phyloP scores from a whole-genome alignment of 2,329 filamentous ascomycete genomes.

The Davidsoniella eucalypti region DNA sequence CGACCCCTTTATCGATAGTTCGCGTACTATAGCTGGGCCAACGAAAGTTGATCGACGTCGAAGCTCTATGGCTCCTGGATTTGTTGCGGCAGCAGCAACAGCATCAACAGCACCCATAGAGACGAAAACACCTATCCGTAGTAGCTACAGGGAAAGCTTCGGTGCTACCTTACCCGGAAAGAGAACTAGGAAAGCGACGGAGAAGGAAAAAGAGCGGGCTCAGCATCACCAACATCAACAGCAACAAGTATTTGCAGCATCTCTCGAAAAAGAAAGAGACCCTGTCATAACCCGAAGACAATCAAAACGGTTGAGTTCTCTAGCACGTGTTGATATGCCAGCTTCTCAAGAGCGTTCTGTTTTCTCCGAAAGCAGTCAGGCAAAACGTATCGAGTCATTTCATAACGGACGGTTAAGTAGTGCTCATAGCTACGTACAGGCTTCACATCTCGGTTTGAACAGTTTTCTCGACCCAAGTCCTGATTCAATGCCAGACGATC shows the following conservation, averaged over 20 bases:
- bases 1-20: constrained; percentile 31
- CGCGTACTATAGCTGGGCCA: constrained; percentile 17
- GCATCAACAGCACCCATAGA: constrained; percentile 43
- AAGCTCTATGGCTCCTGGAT: constrained; percentile 47
- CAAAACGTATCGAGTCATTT: constrained; percentile 57
- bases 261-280: constrained; percentile 52
- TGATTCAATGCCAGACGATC: constrained; percentile 52
- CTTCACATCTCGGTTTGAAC: constrained; percentile 34
- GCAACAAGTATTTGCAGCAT: constrained; percentile 32
- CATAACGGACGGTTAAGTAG: constrained; percentile 46
- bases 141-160: constrained; percentile 62
- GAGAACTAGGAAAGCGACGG: constrained; percentile 26
- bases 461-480: constrained; percentile 53
- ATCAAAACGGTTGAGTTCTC: constrained; percentile 73
- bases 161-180: constrained; percentile 41
- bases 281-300: constrained; percentile 38
- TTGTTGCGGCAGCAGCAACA: constrained; percentile 2
- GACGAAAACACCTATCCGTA: constrained; percentile 57
- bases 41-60: constrained; percentile 34
- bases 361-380: constrained; percentile 49
- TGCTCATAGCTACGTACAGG: constrained; percentile 28
- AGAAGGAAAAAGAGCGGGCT: constrained; percentile 20
- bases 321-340: constrained; percentile 74
- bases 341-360: constrained; percentile 65
- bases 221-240: constrained; percentile 9